Conservation (phyloP, 75 land plant species). For the Cunninghamia lanceolata region DNA sequence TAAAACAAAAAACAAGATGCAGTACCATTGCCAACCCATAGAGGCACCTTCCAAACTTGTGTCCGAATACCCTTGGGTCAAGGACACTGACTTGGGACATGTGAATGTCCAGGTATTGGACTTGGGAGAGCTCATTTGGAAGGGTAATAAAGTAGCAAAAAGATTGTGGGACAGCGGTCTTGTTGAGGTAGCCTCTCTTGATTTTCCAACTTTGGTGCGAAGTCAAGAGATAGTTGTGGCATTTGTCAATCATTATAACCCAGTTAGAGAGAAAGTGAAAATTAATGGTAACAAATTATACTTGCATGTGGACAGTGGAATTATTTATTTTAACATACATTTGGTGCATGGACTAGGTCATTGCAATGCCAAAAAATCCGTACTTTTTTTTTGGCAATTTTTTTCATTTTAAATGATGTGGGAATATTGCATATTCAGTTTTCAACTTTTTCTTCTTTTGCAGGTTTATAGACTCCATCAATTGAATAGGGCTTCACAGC, state of each 20-base stretch:
- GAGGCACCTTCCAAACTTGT: too few species aligned
- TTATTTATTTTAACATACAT: background rate
- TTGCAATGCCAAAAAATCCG: background rate
- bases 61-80: too few species aligned
- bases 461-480: slow-evolving; percentile 97
- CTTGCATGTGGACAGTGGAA: background rate
- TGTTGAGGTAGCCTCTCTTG: too few species aligned
- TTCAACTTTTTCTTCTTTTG: slow-evolving; percentile 9
- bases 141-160: too few species aligned
- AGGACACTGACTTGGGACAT: too few species aligned
- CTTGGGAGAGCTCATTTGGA: too few species aligned
- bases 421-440: background rate
- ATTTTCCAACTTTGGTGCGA: too few species aligned
- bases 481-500: slow-evolving; percentile 92
- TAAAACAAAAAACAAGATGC: too few species aligned
- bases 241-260: background rate
- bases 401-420: background rate
- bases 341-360: background rate
- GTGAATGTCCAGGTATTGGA: too few species aligned
- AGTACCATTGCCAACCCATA: too few species aligned
- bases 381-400: background rate
- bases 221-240: too few species aligned
- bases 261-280: background rate
- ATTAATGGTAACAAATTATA: background rate
- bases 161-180: too few species aligned